A percentile compares a stretch with the other conserved stretches of the same genome.
phyloP scores from a whole-genome alignment of 148 eudicot species.

The Vaccinium corymbosum region DNA sequence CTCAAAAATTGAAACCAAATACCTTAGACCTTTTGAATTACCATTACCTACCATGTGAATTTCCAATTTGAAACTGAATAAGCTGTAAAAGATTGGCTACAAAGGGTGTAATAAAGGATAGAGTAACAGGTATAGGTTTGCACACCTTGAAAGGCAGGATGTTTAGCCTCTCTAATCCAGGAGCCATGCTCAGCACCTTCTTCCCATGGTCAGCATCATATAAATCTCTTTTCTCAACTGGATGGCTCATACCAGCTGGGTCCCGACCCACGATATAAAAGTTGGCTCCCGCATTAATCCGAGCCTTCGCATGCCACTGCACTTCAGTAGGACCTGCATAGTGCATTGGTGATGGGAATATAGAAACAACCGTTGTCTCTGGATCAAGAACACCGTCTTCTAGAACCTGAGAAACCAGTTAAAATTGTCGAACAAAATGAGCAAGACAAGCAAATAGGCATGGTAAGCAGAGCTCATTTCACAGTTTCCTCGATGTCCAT shows the following conservation, averaged over 20 bases:
- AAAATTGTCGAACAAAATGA: neutral
- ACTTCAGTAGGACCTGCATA: conserved; percentile 98
- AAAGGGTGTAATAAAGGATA: neutral
- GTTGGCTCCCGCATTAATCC: conserved; percentile 93
- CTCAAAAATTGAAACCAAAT: neutral
- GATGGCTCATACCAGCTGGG: conserved; percentile 97
- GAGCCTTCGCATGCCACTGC: conserved; percentile 97
- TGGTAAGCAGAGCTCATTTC: neutral
- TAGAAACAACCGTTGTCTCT: conserved; percentile 89
- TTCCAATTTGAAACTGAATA: neutral
- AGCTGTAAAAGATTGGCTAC: neutral
- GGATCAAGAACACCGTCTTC: conserved; percentile 90
- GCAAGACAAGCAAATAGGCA: neutral
- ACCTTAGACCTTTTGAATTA: neutral
- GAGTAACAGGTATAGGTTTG: neutral
- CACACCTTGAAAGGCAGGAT: conserved; percentile 85
- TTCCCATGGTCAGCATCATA: conserved; percentile 93
- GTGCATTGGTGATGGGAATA: conserved; percentile 97
- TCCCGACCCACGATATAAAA: conserved; percentile 93
- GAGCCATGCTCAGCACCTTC: conserved; percentile 90
- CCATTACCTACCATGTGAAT: neutral
- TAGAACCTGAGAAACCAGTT: conserved; percentile 53
- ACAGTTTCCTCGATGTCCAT: neutral
- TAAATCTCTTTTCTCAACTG: conserved; percentile 73
- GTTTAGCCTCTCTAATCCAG: conserved; percentile 82